phyloP scores from a whole-genome alignment of 345 rosid genomes.

The Bruguiera sexangula region DNA sequence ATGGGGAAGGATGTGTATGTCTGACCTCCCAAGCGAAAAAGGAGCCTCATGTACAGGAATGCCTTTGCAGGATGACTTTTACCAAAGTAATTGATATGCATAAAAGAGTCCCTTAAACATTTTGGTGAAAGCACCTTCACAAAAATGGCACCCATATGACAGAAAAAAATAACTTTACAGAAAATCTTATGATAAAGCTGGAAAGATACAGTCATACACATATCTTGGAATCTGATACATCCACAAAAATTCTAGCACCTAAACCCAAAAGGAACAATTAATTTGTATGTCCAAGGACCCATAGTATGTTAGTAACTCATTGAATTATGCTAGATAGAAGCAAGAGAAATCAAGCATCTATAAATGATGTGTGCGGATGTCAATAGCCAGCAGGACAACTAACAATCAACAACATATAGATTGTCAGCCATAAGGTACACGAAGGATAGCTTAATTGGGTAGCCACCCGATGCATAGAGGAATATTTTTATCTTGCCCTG shows the following conservation, averaged over 20 bases:
- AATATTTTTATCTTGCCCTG: constrained; percentile 44
- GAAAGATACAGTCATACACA: constrained; percentile 1
- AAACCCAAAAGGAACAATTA: constrained; percentile 27
- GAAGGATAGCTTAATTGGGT: not conserved
- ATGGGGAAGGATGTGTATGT: no score
- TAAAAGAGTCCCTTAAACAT: not conserved
- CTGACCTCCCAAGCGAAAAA: no score
- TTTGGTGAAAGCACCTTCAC: not conserved
- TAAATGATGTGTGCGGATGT: no score
- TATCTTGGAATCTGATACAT: constrained; percentile 77
- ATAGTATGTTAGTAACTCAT: not conserved
- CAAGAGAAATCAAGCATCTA: not conserved
- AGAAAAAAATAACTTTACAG: not conserved
- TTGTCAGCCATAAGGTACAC: not conserved
- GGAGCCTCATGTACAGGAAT: no score
- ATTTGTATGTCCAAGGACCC: not conserved
- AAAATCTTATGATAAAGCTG: not conserved
- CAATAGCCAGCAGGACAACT: not conserved
- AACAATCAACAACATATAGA: not conserved
- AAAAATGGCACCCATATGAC: not conserved
- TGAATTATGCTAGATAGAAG: not conserved
- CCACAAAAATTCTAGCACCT: constrained; percentile 94
- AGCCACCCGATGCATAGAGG: not conserved
- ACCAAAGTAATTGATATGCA: no score
- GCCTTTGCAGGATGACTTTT: no score